Percentiles rank a stretch among this genome's conserved stretches.
Evolutionary conservation across 2,329 filamentous ascomycete genomes (phyloP).

Genomic region (Microdochium trichocladiopsis): DNA sequence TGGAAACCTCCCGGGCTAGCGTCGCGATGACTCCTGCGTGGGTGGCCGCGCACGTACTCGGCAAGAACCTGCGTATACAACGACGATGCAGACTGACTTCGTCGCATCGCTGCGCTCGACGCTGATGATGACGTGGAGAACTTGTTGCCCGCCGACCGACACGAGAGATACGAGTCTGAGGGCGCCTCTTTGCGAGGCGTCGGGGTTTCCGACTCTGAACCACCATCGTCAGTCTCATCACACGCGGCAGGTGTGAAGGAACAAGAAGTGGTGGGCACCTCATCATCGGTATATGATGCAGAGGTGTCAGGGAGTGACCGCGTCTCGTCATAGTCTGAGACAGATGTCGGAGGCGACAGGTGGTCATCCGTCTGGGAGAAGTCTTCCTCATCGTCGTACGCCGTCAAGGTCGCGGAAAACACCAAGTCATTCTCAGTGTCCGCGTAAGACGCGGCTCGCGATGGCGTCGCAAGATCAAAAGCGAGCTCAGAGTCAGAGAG

Average conservation of each 20-base stretch:
- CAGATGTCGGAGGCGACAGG: conserved; percentile 34
- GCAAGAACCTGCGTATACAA: conserved; percentile 5
- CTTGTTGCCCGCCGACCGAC: background rate
- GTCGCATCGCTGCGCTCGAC: conserved; percentile 10
- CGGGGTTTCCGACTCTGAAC: conserved; percentile 34
- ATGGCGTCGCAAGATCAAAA: conserved; percentile 27
- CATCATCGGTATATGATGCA: conserved; percentile 20
- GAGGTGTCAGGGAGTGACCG: conserved; percentile 22
- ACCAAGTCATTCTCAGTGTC: conserved; percentile 38
- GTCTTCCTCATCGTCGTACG: conserved; percentile 31
- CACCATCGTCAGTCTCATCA: conserved; percentile 23
- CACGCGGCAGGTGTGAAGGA: conserved; percentile 10
- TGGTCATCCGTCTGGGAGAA: conserved; percentile 37
- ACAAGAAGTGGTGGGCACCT: conserved; percentile 7
- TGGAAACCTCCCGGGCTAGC: conserved; percentile 22
- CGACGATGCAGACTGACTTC: conserved; percentile 22
- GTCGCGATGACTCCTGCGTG: conserved; percentile 22
- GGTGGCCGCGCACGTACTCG: conserved; percentile 14
- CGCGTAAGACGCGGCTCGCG: conserved; percentile 44
- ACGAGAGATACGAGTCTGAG: conserved; percentile 23
- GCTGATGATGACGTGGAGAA: conserved; percentile 13
- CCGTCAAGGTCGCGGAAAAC: conserved; percentile 21
- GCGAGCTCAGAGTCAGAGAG: conserved; percentile 24
- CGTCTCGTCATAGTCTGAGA: conserved; percentile 37
- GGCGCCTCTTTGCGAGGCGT: conserved; percentile 31